Evolutionary conservation across 2,329 filamentous ascomycete species (phyloP), one percentile per base, ranked within the genome.

Genomic region (Aureobasidium sp.): DNA sequence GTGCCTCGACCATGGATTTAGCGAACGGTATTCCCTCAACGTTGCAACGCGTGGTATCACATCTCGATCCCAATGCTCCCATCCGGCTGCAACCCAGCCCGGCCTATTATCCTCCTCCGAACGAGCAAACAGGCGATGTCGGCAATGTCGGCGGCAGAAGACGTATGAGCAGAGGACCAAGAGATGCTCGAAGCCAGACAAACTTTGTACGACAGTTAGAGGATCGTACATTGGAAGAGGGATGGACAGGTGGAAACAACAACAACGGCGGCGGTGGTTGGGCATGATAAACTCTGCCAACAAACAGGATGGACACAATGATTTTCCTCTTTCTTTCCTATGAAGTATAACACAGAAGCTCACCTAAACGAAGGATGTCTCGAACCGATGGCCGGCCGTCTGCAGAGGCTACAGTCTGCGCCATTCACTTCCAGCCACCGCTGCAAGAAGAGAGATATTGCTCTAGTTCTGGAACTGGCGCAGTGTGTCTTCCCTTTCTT

Each of bases 201-300:
- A 93, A 97, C 72, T 97, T 99, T 72, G 96, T 99, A 69, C 86
- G 94, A 61, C 97, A 89, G 65, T 79, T 99, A 66, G 94, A 99
- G 76, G 94, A 97, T 76, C 85, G 94, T 39, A 97, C 92, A 1
- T 79, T 97, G 62, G 93, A 96, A 74, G 93, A 97, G 75, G 91
- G 91, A 1, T 97, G 72, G 71, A 71, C 66, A 46, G 68, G 70
- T 23, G 67, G 67, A 12, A 52, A 56, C 91, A 71, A 89, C 29
- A 26, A 17, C 29, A 26, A 17, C 20, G 60, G 56, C 9, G 47
- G 61, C 48, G 62, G 61, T 20, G 44, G 61, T 12, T 61, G 64
- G 64, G 57, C 60, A 15, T 62, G 61, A 63, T 44, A 34, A 37
- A 15, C 50, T 8, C 34, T 5, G 13, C 26, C 20, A 20, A 52